These are phyloP conservation scores for Guadua angustifolia DNA, from an alignment of 176 grass and related monocot species.

Conservation along the genomic window DNA sequence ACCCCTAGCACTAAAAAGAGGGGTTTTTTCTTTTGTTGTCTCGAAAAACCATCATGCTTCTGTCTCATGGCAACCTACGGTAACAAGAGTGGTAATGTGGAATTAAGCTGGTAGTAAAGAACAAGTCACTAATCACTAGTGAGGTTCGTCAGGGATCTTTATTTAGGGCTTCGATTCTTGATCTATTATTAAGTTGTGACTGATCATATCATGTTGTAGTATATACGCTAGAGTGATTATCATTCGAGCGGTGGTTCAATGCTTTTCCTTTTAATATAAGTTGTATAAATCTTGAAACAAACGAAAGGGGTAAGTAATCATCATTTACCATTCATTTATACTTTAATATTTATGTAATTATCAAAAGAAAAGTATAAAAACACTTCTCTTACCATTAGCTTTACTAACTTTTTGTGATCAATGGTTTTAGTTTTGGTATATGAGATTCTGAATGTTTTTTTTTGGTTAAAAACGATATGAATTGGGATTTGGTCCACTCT, in stretches of 20 bases:
- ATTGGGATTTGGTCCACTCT: background rate
- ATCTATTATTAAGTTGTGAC: background rate
- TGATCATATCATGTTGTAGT: background rate
- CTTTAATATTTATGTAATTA: too few relatives aligned
- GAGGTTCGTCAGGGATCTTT: slow-evolving; percentile 9
- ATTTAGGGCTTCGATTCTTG: slow-evolving; percentile 7
- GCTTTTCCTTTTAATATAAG: too few relatives aligned
- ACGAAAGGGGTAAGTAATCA: too few relatives aligned
- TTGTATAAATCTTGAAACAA: too few relatives aligned
- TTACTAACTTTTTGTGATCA: background rate
- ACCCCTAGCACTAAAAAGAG: slow-evolving; percentile 7
- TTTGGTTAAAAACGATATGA: background rate
- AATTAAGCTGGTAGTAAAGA: slow-evolving; percentile 16
- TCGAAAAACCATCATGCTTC: slow-evolving; percentile 41
- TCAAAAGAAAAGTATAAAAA: too few relatives aligned
- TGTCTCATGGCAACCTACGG: slow-evolving; percentile 39
- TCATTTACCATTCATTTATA: too few relatives aligned
- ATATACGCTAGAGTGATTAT: background rate
- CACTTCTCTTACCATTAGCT: background rate
- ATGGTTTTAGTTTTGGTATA: background rate
- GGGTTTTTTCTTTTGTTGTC: background rate
- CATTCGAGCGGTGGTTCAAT: too few relatives aligned
- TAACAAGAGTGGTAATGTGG: slow-evolving; percentile 60
- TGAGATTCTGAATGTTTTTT: background rate
- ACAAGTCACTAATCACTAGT: background rate